Conservation (phyloP, 495 filamentous ascomycete genomes). For the Friedmanniomyces simplex region DNA sequence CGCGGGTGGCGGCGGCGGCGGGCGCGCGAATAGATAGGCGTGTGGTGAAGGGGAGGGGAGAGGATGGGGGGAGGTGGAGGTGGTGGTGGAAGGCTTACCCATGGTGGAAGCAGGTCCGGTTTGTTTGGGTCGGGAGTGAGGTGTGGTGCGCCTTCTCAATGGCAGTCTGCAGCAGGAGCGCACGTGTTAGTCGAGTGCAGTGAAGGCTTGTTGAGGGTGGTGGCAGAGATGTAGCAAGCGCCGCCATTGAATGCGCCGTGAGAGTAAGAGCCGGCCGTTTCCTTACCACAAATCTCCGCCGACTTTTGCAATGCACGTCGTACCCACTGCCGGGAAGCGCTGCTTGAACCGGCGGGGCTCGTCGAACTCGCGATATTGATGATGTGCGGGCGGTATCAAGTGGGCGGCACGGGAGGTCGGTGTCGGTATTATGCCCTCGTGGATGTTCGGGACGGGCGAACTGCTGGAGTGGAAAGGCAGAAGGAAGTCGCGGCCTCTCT, state of each 20-base stretch:
- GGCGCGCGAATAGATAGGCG: conserved; percentile 2
- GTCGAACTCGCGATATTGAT: no score
- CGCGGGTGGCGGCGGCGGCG: neutral
- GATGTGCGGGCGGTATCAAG: no score
- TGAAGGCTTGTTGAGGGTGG: neutral
- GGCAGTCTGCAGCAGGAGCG: conserved; percentile 7
- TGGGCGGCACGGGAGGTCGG: no score
- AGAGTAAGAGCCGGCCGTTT: neutral
- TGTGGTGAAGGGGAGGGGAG: neutral
- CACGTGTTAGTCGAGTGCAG: conserved; percentile 1
- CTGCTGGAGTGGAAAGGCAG: no score
- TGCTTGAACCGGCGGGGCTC: no score
- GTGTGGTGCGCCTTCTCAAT: conserved; percentile 18
- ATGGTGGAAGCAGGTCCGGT: conserved; percentile 21
- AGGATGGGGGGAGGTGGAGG: neutral
- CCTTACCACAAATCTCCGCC: neutral
- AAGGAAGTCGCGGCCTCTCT: no score
- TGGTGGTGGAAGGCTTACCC: conserved; percentile 25
- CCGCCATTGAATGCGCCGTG: neutral
- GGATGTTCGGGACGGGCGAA: no score
- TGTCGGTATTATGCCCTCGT: no score
- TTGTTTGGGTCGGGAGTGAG: conserved; percentile 9
- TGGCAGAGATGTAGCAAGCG: neutral
- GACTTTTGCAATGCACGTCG: no score
- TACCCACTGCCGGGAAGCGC: no score